A percentile compares a stretch with the other conserved stretches of the same genome.
These are phyloP conservation scores for Clavispora asparagi DNA, from an alignment of 805 yeast genomes.

Conservation along the genomic window DNA sequence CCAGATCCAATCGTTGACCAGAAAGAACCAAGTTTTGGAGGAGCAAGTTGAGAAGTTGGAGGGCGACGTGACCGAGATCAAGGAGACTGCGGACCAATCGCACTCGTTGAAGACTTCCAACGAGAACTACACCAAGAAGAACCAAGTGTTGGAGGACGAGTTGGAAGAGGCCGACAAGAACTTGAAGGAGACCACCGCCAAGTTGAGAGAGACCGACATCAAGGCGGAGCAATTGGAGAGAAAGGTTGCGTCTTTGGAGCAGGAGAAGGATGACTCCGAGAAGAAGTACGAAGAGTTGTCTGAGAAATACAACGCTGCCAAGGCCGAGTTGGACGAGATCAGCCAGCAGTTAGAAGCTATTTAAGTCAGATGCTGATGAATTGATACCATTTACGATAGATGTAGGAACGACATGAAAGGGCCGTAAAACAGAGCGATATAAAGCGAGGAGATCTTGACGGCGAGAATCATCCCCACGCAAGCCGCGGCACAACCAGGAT, in stretches of 20 bases:
- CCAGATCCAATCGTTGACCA: constrained; percentile 86
- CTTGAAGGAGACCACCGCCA: constrained; percentile 88
- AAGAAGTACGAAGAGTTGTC: constrained; percentile 84
- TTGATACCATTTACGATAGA: not conserved
- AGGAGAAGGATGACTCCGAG: constrained; percentile 84
- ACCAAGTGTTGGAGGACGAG: constrained; percentile 83
- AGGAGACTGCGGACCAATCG: constrained; percentile 86
- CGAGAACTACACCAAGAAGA: constrained; percentile 87
- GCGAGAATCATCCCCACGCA: no score
- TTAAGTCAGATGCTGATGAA: constrained; percentile 19
- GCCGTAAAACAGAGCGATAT: no score
- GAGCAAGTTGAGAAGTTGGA: constrained; percentile 77
- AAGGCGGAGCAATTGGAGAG: constrained; percentile 95
- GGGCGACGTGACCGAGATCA: constrained; percentile 64
- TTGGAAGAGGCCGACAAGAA: constrained; percentile 86
- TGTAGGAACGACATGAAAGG: not conserved
- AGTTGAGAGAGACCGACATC: constrained; percentile 91
- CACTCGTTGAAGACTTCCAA: constrained; percentile 82
- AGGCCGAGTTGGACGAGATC: constrained; percentile 94
- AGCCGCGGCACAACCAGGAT: no score
- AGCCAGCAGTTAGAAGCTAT: constrained; percentile 88
- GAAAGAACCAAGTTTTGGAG: constrained; percentile 87
- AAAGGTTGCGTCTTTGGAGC: constrained; percentile 85
- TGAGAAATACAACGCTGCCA: constrained; percentile 75
- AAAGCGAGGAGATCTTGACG: no score